These are phyloP conservation scores for Amanita jacksonii DNA, from an alignment of 768 basidiomycete species.

Conservation along the genomic window DNA sequence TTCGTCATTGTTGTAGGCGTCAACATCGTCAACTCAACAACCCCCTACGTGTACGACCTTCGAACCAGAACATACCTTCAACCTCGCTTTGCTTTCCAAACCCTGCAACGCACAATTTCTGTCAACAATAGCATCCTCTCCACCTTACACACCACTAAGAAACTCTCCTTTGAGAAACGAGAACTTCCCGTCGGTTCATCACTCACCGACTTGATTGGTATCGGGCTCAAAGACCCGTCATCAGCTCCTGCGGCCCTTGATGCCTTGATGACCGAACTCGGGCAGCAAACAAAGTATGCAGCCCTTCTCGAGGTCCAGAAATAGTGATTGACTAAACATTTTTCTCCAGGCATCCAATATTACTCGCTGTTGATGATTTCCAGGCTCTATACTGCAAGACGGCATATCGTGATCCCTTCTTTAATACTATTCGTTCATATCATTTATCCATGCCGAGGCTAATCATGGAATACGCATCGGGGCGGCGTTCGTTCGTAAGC, in stretches of 20 bases:
- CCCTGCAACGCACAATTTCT: slow-evolving; percentile 49
- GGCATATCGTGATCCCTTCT: slow-evolving; percentile 66
- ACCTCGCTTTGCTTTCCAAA: slow-evolving; percentile 50
- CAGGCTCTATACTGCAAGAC: slow-evolving; percentile 69
- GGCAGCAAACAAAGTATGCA: slow-evolving; percentile 49
- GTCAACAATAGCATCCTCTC: slow-evolving; percentile 45
- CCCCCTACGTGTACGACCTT: slow-evolving; percentile 63
- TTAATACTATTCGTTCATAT: slow-evolving; percentile 56
- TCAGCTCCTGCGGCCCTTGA: slow-evolving; percentile 48
- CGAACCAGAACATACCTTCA: slow-evolving; percentile 74
- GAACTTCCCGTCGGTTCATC: slow-evolving; percentile 38
- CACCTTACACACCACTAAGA: slow-evolving; percentile 29
- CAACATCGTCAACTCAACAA: slow-evolving; percentile 64
- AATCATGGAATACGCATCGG: slow-evolving; percentile 71
- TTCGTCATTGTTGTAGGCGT: slow-evolving; percentile 15
- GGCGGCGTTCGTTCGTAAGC: slow-evolving; percentile 58
- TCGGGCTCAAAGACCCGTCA: slow-evolving; percentile 44
- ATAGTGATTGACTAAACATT: background rate
- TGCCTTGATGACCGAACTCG: slow-evolving; percentile 51
- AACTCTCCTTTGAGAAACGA: slow-evolving; percentile 37
- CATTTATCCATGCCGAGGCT: slow-evolving; percentile 74
- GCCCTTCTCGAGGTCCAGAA: slow-evolving; percentile 13
- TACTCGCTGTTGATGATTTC: slow-evolving; percentile 83
- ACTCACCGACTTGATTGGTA: slow-evolving; percentile 44
- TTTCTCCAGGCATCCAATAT: slow-evolving; percentile 52